phyloP scores from a whole-genome alignment of 176 grass and related monocot species.

The Rhipidocladum racemiflorum region DNA sequence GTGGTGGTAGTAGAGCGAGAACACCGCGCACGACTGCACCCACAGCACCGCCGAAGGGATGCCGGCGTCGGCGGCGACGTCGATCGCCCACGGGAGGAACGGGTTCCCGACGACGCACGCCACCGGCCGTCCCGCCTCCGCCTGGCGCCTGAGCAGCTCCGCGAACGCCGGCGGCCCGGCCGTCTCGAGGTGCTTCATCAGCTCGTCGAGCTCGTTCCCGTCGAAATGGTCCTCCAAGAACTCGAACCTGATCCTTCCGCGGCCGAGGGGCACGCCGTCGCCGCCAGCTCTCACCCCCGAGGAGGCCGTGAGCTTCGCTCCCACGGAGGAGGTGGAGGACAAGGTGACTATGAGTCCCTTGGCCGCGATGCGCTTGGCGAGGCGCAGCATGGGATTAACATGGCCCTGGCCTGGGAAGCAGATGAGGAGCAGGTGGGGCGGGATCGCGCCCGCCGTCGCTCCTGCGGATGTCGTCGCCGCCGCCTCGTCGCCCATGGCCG shows the following conservation, averaged over 20 bases:
- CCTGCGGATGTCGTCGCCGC: too few relatives aligned
- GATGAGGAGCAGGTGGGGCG: constrained; percentile 50
- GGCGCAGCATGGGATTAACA: constrained; percentile 67
- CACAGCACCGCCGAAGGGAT: constrained; percentile 65
- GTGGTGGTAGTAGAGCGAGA: constrained; percentile 73
- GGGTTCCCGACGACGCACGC: constrained; percentile 65
- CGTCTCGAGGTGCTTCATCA: constrained; percentile 40
- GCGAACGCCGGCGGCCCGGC: constrained; percentile 9
- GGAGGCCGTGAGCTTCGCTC: constrained; percentile 34
- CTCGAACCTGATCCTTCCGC: constrained; percentile 62
- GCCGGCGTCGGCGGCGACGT: constrained; percentile 50
- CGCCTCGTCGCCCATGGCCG: constrained; percentile 24
- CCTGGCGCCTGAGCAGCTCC: constrained; percentile 48
- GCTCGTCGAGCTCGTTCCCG: constrained; percentile 5
- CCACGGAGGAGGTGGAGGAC: constrained; percentile 42
- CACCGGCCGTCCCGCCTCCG: constrained; percentile 41
- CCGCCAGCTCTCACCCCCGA: constrained; percentile 1
- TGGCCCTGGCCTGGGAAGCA: constrained; percentile 70
- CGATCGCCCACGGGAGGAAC: constrained; percentile 62
- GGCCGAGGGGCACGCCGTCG: constrained; percentile 36
- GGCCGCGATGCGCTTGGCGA: constrained; percentile 67
- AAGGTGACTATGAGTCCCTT: constrained; percentile 68
- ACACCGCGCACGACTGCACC: constrained; percentile 78
- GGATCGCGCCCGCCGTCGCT: background rate
- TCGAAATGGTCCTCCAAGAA: constrained; percentile 42